Percentiles rank a stretch among this genome's conserved stretches.
These are phyloP conservation scores for Diplodia sapinea DNA, from an alignment of 2,329 filamentous ascomycete species.

Conservation along the genomic window DNA sequence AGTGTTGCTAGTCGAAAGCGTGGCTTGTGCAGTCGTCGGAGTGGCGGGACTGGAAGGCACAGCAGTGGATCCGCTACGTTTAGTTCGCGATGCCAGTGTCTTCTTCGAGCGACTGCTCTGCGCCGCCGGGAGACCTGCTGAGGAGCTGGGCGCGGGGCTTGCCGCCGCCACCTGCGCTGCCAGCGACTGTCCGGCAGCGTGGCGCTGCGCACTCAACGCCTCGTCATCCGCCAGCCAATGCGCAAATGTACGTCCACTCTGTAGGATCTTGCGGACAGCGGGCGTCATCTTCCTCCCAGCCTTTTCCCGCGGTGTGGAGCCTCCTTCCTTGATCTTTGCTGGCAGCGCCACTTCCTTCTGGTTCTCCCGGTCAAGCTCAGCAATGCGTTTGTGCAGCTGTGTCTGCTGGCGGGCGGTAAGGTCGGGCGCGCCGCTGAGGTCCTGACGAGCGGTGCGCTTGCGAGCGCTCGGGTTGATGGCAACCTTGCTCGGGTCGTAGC, in stretches of 20 bases:
- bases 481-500: slow-evolving; percentile 63
- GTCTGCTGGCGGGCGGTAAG: slow-evolving; percentile 81
- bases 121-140: background rate
- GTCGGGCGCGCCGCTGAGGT: slow-evolving; percentile 53
- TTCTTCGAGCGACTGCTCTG: slow-evolving; percentile 22
- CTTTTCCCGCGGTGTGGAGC: slow-evolving; percentile 47
- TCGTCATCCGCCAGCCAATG: slow-evolving; percentile 83
- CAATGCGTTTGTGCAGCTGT: slow-evolving; percentile 79
- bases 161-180: slow-evolving; percentile 30
- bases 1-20: slow-evolving; percentile 35
- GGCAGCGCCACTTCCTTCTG: slow-evolving; percentile 61
- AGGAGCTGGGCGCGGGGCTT: slow-evolving; percentile 32
- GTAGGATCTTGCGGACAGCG: slow-evolving; percentile 74
- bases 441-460: slow-evolving; percentile 68
- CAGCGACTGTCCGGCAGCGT: slow-evolving; percentile 10
- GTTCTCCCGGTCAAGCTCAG: slow-evolving; percentile 70
- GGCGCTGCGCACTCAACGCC: slow-evolving; percentile 55
- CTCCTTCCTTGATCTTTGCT: slow-evolving; percentile 52
- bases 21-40: slow-evolving; percentile 30
- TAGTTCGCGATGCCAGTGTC: slow-evolving; percentile 17
- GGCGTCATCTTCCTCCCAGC: slow-evolving; percentile 63
- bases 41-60: slow-evolving; percentile 12
- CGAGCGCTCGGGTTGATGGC: slow-evolving; percentile 58
- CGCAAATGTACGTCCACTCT: slow-evolving; percentile 80
- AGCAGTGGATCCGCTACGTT: slow-evolving; percentile 16